Evolutionary conservation across 306 rosid species (phyloP).

Genomic region (Alnus glutinosa): DNA sequence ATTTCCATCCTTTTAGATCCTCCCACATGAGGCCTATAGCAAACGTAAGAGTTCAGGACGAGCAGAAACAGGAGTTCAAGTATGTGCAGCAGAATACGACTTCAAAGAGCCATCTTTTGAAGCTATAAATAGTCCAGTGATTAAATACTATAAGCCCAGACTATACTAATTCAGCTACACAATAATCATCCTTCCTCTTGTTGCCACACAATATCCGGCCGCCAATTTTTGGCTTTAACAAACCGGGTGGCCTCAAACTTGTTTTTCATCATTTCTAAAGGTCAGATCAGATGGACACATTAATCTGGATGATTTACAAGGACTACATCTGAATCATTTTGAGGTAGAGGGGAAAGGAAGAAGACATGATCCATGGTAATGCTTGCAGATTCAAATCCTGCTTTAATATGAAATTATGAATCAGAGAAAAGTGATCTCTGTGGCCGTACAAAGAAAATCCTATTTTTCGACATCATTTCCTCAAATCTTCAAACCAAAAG

Average conservation of each 20-base stretch:
- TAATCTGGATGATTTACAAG: background rate
- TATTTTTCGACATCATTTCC: conserved; percentile 8
- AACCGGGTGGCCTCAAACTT: background rate
- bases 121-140: background rate
- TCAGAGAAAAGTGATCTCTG: background rate
- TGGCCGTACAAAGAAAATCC: conserved; percentile 17
- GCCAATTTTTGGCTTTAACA: background rate
- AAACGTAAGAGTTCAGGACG: too few relatives aligned
- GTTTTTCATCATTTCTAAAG: background rate
- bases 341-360: background rate
- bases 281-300: background rate
- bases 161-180: background rate
- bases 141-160: too few relatives aligned
- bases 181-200: background rate
- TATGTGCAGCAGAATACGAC: background rate
- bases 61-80: too few relatives aligned
- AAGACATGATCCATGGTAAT: background rate
- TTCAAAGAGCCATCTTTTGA: background rate
- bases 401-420: conserved; percentile 1
- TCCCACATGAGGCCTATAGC: too few relatives aligned
- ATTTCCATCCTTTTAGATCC: too few relatives aligned
- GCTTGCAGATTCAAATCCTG: conserved; percentile 5
- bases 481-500: conserved; percentile 25
- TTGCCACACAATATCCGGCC: too few relatives aligned
- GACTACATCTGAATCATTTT: background rate